phyloP scores from a whole-genome alignment of 495 filamentous ascomycete species.

The Penicillium silybi region DNA sequence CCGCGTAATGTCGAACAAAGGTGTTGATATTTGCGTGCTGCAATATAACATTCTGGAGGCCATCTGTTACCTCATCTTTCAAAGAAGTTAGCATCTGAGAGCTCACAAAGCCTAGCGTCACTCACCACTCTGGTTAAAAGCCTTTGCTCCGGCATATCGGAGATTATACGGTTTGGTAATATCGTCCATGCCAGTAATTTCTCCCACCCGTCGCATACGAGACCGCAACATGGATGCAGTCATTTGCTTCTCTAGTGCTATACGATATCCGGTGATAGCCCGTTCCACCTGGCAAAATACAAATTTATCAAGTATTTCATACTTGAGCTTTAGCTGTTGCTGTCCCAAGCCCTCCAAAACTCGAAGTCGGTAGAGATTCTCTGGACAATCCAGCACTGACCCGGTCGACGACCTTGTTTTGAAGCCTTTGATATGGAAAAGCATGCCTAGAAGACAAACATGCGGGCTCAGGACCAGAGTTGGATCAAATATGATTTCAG shows the following conservation, averaged over 20 bases:
- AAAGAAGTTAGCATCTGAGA: constrained; percentile 4
- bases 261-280: constrained; percentile 18
- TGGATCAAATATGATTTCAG: constrained; percentile 31
- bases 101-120: constrained; percentile 5
- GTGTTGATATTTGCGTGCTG: constrained; percentile 27
- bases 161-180: constrained; percentile 30
- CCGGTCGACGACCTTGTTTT: constrained; percentile 19
- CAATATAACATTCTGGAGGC: constrained; percentile 31
- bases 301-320: constrained; percentile 21
- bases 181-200: constrained; percentile 28
- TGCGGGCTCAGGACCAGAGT: constrained; percentile 26
- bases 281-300: constrained; percentile 16
- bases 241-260: constrained; percentile 28
- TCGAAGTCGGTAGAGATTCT: constrained; percentile 26
- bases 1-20: constrained; percentile 29
- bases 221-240: constrained; percentile 20
- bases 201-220: constrained; percentile 25
- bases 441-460: constrained; percentile 26
- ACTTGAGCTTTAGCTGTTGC: constrained; percentile 26
- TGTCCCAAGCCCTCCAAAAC: constrained; percentile 26
- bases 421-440: constrained; percentile 29
- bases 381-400: constrained; percentile 19
- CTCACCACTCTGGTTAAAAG: constrained; percentile 33
- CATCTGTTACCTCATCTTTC: constrained; percentile 25
- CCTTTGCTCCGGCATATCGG: constrained; percentile 31